Evolutionary conservation across 2,329 filamentous ascomycete species (phyloP).

Genomic region (Colletotrichum tropicicola): DNA sequence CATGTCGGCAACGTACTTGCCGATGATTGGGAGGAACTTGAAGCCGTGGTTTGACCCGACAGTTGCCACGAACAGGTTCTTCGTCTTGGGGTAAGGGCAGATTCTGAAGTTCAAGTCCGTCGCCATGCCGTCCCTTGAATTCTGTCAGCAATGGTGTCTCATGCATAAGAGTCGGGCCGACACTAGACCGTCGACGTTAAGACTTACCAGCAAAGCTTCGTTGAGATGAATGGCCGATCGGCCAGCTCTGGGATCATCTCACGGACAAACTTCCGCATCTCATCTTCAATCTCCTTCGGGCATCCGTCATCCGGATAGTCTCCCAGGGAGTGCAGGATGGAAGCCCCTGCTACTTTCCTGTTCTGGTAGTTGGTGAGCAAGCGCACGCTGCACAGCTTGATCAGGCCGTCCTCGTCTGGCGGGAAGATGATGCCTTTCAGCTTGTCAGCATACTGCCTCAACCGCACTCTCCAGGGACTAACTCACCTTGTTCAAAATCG

Average conservation of each 20-base stretch:
- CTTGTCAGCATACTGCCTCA: neutral
- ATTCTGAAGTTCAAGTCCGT: slow-evolving; percentile 38
- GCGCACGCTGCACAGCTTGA: slow-evolving; percentile 64
- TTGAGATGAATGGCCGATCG: slow-evolving; percentile 56
- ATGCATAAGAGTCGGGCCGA: neutral
- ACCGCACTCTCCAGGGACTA: neutral
- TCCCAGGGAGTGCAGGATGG: slow-evolving; percentile 32
- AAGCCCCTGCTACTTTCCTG: slow-evolving; percentile 28
- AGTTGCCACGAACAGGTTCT: slow-evolving; percentile 57
- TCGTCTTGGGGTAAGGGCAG: slow-evolving; percentile 29
- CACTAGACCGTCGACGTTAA: too few relatives aligned
- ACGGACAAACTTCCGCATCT: slow-evolving; percentile 58
- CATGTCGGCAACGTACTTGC: slow-evolving; percentile 57
- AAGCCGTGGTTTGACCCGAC: slow-evolving; percentile 62
- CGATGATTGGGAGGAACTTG: slow-evolving; percentile 63
- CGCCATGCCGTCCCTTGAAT: slow-evolving; percentile 40
- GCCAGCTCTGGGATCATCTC: slow-evolving; percentile 59
- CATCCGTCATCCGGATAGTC: slow-evolving; percentile 44
- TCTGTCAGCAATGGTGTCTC: neutral
- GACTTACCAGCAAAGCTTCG: slow-evolving; percentile 64
- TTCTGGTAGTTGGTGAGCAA: slow-evolving; percentile 58
- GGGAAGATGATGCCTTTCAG: slow-evolving; percentile 61
- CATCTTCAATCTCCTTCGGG: slow-evolving; percentile 60
- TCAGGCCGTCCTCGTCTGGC: slow-evolving; percentile 53
- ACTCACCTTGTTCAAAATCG: slow-evolving; percentile 34